phyloP scores from a whole-genome alignment of 2,329 filamentous ascomycete species.

The Dothistroma pini region DNA sequence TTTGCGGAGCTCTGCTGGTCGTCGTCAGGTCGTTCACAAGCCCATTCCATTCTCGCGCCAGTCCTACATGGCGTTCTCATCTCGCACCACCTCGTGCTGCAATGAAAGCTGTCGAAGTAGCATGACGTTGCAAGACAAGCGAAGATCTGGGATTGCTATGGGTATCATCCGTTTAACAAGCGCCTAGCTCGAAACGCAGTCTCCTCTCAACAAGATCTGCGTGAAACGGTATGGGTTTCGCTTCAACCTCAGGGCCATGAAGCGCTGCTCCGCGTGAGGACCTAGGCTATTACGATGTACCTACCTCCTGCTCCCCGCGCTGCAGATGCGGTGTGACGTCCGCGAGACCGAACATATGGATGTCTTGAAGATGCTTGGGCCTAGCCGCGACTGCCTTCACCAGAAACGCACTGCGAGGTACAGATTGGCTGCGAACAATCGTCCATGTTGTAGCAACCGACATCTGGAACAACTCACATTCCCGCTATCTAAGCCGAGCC shows the following conservation, averaged over 20 bases:
- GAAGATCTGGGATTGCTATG: background rate
- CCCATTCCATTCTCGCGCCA: background rate
- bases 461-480: background rate
- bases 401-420: background rate
- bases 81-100: background rate
- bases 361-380: background rate
- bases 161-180: background rate
- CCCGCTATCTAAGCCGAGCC: background rate
- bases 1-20: background rate
- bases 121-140: background rate
- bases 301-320: background rate
- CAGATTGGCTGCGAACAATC: background rate
- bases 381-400: background rate
- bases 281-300: background rate
- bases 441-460: background rate
- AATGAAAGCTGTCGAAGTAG: background rate
- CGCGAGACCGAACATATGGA: background rate
- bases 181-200: background rate
- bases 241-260: background rate
- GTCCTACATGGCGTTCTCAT: background rate
- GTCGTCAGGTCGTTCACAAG: background rate
- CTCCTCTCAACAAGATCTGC: background rate
- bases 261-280: background rate
- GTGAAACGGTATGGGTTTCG: background rate
- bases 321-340: background rate